Conservation (phyloP, 208 protist genomes). For the Wallacemonas rigidus region DNA sequence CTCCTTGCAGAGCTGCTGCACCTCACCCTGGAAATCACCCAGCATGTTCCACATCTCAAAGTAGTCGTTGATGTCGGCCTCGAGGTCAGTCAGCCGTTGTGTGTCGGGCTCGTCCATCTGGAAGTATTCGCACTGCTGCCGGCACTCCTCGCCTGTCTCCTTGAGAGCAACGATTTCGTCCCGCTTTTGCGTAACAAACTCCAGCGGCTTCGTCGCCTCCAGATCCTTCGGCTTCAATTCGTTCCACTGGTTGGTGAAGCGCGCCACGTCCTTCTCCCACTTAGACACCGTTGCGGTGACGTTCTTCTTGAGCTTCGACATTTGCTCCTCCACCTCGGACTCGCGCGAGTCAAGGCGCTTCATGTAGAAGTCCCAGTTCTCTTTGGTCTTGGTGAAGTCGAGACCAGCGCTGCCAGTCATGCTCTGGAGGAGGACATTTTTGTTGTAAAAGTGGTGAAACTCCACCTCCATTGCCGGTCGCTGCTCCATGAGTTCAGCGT, state of each 20-base stretch:
- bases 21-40: conserved; percentile 83
- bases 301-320: conserved; percentile 60
- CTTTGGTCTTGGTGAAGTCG: conserved; percentile 73
- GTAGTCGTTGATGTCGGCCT: conserved; percentile 87
- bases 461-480: conserved; percentile 82
- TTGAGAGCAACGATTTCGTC: conserved; percentile 83
- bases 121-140: conserved; percentile 93
- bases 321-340: conserved; percentile 91
- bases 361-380: conserved; percentile 80
- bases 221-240: conserved; percentile 94
- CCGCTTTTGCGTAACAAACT: conserved; percentile 81
- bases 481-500: conserved; percentile 83
- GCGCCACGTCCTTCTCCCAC: conserved; percentile 85
- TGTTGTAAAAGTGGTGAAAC: conserved; percentile 93
- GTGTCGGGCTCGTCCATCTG: conserved; percentile 87
- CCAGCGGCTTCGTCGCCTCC: conserved; percentile 63
- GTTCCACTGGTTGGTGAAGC: conserved; percentile 93
- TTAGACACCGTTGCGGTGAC: conserved; percentile 74
- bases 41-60: conserved; percentile 87
- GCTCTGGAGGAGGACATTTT: conserved; percentile 91
- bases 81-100: conserved; percentile 71
- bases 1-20: conserved; percentile 78
- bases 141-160: conserved; percentile 64
- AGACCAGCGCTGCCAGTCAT: conserved; percentile 79
- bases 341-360: conserved; percentile 92